Evolutionary conservation across 345 rosid species (phyloP).

Genomic region (Raphanus sativus): DNA sequence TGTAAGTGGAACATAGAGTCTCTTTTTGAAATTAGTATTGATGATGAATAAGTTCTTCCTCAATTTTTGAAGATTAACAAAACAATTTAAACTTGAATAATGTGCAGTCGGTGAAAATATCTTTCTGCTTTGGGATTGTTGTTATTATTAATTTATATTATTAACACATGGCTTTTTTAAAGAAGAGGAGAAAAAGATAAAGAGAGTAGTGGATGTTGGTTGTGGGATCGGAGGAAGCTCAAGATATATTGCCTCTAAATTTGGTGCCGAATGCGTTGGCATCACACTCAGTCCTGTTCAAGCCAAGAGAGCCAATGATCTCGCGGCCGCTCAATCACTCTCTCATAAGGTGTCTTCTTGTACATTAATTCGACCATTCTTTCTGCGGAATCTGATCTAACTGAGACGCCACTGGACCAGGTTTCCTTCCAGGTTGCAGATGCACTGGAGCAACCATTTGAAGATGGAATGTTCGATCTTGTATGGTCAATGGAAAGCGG

Average conservation of each 20-base stretch:
- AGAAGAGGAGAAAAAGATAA: constrained; percentile 41
- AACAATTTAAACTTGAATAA: not conserved
- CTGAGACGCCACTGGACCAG: constrained; percentile 36
- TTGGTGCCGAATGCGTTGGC: constrained; percentile 65
- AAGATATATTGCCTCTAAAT: constrained; percentile 67
- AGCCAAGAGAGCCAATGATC: constrained; percentile 71
- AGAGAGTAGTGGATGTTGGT: constrained; percentile 85
- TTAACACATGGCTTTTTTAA: not conserved
- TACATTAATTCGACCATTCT: not conserved
- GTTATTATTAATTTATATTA: not conserved
- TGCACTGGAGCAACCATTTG: constrained; percentile 88
- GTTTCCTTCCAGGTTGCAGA: constrained; percentile 84
- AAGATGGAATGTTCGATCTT: constrained; percentile 71
- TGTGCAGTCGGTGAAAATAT: not conserved
- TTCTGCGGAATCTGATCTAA: not conserved
- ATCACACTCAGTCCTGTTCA: constrained; percentile 88
- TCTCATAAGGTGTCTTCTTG: constrained; percentile 47
- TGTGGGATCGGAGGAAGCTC: constrained; percentile 99
- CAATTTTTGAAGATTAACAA: not conserved
- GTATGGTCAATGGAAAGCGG: constrained; percentile 99
- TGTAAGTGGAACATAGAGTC: not conserved
- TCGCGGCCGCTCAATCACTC: constrained; percentile 65
- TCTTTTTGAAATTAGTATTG: not conserved
- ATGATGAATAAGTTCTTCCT: not conserved
- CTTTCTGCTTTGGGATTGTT: not conserved